Percentiles rank a stretch among this genome's conserved stretches.
Conservation (phyloP, 1,284 basidiomycete species). For the Pyrrhoderma noxium region DNA sequence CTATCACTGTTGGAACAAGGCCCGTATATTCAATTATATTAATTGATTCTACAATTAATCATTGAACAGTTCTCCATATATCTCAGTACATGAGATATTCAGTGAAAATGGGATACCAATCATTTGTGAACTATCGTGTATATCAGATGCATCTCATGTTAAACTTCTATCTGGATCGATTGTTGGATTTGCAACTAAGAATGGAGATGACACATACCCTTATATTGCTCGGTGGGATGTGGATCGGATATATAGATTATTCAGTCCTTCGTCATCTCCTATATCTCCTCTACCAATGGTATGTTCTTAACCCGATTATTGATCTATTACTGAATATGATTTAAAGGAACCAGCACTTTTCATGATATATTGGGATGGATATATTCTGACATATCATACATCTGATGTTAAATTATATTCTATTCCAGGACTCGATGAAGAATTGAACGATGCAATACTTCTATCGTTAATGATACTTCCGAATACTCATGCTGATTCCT, state of each 20-base stretch:
- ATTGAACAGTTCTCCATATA: not conserved
- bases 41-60: not conserved
- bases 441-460: no score
- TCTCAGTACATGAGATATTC: constrained; percentile 1
- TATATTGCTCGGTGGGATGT: constrained; percentile 1
- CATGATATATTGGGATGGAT: not conserved
- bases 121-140: not conserved
- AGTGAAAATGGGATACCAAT: not conserved
- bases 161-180: not conserved
- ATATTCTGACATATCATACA: not conserved
- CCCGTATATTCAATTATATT: not conserved
- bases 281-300: no score
- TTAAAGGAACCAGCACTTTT: not conserved
- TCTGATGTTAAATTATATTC: not conserved
- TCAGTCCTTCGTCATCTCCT: no score
- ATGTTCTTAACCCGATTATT: not conserved
- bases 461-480: no score
- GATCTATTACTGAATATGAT: no score
- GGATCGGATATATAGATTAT: not conserved
- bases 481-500: no score
- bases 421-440: not conserved
- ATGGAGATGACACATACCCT: constrained; percentile 11
- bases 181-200: constrained; percentile 8
- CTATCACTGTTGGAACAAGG: constrained; percentile 8
- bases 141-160: constrained; percentile 5